Evolutionary conservation across 2,329 filamentous ascomycete species (phyloP).

Genomic region (Tetracladium maxilliforme): DNA sequence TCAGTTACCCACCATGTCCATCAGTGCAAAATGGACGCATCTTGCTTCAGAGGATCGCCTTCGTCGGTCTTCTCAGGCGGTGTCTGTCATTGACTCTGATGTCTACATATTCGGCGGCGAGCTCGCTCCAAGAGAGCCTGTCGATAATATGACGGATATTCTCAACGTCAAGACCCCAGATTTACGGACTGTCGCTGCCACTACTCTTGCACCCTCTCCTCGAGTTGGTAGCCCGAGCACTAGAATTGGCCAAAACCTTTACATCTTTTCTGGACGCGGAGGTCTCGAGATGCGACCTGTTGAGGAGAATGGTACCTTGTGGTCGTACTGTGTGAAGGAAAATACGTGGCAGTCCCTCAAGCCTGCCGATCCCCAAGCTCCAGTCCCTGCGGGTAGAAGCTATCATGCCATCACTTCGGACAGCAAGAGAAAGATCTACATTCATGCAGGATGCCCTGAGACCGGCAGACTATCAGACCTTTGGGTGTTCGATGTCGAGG

Average conservation of each 20-base stretch:
- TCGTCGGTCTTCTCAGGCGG: conserved; percentile 31
- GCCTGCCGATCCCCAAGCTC: conserved; percentile 18
- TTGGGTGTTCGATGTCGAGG: conserved; percentile 38
- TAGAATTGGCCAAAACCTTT: conserved; percentile 29
- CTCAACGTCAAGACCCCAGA: not conserved
- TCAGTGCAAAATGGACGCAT: conserved; percentile 10
- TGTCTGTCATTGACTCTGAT: conserved; percentile 22
- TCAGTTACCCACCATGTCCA: too few relatives aligned
- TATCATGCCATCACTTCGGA: conserved; percentile 36
- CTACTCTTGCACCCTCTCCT: conserved; percentile 23
- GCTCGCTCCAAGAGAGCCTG: conserved; percentile 30
- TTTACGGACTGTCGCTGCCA: conserved; percentile 1
- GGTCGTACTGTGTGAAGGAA: conserved; percentile 29
- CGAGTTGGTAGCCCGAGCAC: conserved; percentile 40
- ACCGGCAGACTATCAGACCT: conserved; percentile 40
- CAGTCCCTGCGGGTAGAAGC: conserved; percentile 31
- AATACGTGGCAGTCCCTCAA: conserved; percentile 28
- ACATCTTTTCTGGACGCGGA: conserved; percentile 48
- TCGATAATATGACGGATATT: conserved; percentile 21
- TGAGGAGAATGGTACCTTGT: conserved; percentile 40
- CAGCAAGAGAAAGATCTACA: conserved; percentile 27
- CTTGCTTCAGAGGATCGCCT: conserved; percentile 16
- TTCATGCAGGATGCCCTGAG: conserved; percentile 47
- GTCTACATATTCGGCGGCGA: conserved; percentile 36
- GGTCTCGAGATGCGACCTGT: conserved; percentile 43